Evolutionary conservation across 176 grass and related monocot genomes (phyloP).

Genomic region (Areca catechu): DNA sequence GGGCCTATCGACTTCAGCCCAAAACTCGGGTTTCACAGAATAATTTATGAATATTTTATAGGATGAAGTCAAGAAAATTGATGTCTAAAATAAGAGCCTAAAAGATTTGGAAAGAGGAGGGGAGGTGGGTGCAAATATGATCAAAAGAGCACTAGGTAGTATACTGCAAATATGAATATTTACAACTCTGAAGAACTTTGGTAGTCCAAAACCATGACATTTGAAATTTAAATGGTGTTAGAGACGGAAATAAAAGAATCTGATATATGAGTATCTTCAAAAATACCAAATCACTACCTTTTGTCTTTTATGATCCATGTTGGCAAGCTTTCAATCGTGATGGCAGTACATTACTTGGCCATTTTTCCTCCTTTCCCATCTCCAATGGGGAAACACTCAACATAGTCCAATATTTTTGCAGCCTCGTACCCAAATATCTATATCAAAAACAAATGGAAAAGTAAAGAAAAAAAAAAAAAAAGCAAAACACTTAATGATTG

Average conservation of each 20-base stretch:
- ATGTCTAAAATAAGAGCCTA: too few species aligned
- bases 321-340: conserved; percentile 80
- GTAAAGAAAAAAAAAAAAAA: too few species aligned
- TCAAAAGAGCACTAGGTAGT: too few species aligned
- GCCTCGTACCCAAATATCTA: conserved; percentile 93
- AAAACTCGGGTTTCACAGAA: too few species aligned
- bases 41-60: too few species aligned
- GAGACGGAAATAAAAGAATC: neutral
- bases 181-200: too few species aligned
- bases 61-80: too few species aligned
- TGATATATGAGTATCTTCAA: neutral
- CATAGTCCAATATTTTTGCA: conserved; percentile 57
- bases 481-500: too few species aligned
- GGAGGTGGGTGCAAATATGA: too few species aligned
- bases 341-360: conserved; percentile 46
- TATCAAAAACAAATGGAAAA: conserved; percentile 16
- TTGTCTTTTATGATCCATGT: conserved; percentile 85
- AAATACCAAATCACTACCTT: conserved; percentile 14
- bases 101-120: too few species aligned
- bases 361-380: conserved; percentile 86
- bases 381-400: conserved; percentile 92
- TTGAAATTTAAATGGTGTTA: neutral
- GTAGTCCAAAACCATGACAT: neutral
- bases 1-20: too few species aligned
- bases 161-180: too few species aligned